Percentiles rank a stretch among this genome's conserved stretches.
phyloP scores from a whole-genome alignment of 129 eudicot genomes.

The Mikania micrantha region DNA sequence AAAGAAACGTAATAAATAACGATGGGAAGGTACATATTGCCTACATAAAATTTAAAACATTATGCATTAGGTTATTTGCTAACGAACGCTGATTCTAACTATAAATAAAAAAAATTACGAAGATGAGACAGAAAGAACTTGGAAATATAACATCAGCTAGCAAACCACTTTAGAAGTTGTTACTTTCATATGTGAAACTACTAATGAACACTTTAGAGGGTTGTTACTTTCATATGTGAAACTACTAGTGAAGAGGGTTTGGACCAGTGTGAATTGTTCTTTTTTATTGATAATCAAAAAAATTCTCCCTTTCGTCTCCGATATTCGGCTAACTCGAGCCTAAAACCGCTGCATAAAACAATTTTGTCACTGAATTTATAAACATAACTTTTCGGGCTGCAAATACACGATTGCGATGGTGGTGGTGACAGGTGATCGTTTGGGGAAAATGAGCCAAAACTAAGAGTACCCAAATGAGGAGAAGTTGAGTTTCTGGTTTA shows the following conservation, averaged over 20 bases:
- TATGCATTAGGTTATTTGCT: not conserved
- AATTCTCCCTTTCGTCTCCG: not conserved
- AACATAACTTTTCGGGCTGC: slow-evolving; percentile 36
- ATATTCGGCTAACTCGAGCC: slow-evolving; percentile 12
- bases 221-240: not conserved
- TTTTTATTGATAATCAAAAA: slow-evolving; percentile 48
- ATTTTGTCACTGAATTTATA: not conserved
- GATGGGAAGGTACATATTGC: not conserved
- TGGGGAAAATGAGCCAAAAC: slow-evolving; percentile 26
- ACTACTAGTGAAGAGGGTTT: slow-evolving; percentile 77
- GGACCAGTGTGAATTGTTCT: slow-evolving; percentile 70
- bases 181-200: no score
- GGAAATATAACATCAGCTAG: no score
- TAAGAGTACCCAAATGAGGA: slow-evolving; percentile 32
- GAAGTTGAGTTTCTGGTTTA: slow-evolving; percentile 12
- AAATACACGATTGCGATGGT: slow-evolving; percentile 3
- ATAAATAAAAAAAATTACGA: slow-evolving; percentile 9
- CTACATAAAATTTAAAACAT: not conserved
- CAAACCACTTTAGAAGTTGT: no score
- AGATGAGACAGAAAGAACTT: slow-evolving; percentile 22
- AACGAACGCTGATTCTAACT: slow-evolving; percentile 26
- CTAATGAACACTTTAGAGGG: not conserved
- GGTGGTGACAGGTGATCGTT: slow-evolving; percentile 17
- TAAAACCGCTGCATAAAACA: slow-evolving; percentile 16
- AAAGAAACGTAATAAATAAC: not conserved